These are phyloP conservation scores for Populus simonii DNA, from an alignment of 345 rosid species.

Conservation along the genomic window DNA sequence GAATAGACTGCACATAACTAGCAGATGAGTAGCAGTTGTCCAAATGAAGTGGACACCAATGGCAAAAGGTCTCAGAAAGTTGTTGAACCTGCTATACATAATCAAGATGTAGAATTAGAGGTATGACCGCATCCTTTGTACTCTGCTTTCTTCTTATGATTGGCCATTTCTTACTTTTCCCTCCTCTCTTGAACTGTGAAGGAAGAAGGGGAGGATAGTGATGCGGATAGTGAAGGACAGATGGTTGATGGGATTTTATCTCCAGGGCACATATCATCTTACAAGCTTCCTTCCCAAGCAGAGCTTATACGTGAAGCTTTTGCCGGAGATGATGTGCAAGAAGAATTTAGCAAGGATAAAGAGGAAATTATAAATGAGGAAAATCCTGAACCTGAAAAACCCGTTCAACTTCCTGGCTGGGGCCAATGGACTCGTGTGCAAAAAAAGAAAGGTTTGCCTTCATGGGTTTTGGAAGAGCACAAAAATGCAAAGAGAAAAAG, in stretches of 20 bases:
- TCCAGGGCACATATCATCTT: slow-evolving; percentile 42
- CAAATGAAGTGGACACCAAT: slow-evolving; percentile 31
- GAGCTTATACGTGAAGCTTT: slow-evolving; percentile 83
- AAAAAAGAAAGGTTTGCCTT: slow-evolving; percentile 72
- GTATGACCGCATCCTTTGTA: slow-evolving; percentile 26
- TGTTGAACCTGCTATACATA: slow-evolving; percentile 19
- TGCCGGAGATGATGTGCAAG: slow-evolving; percentile 88
- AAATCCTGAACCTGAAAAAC: slow-evolving; percentile 82
- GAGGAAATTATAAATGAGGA: slow-evolving; percentile 62
- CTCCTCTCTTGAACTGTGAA: slow-evolving; percentile 21
- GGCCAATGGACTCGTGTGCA: slow-evolving; percentile 84
- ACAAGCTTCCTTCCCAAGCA: slow-evolving; percentile 80
- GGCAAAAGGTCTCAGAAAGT: slow-evolving; percentile 31
- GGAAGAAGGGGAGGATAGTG: slow-evolving; percentile 57
- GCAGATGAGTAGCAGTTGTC: slow-evolving; percentile 45
- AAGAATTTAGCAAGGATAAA: slow-evolving; percentile 74
- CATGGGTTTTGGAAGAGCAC: slow-evolving; percentile 76
- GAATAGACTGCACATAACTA: slow-evolving; percentile 8
- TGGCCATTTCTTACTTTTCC: slow-evolving; percentile 1
- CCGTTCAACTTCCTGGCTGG: slow-evolving; percentile 80
- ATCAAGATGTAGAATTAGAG: slow-evolving; percentile 41
- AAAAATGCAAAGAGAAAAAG: slow-evolving; percentile 65
- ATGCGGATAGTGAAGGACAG: slow-evolving; percentile 56
- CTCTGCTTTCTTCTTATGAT: slow-evolving; percentile 4
- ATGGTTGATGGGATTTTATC: slow-evolving; percentile 83